These are phyloP conservation scores for Apostasia ramifera DNA, from an alignment of 106 monocot genomes.

Conservation along the genomic window DNA sequence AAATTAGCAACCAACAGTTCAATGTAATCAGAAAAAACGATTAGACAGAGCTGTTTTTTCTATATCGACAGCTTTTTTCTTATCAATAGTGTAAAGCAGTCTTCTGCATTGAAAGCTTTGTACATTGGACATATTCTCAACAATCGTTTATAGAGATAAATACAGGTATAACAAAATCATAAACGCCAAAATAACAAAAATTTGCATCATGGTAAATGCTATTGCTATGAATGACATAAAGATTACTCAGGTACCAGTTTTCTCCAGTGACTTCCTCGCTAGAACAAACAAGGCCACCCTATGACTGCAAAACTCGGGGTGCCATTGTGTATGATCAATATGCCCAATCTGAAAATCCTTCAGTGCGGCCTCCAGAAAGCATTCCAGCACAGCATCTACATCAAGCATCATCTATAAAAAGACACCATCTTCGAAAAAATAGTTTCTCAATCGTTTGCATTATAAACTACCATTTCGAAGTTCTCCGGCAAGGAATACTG, in stretches of 20 bases:
- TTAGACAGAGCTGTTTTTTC: too few species aligned
- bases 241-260: neutral
- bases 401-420: neutral
- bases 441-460: neutral
- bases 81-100: too few species aligned
- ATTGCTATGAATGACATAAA: too few species aligned
- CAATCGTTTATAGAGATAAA: too few species aligned
- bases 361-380: slow-evolving; percentile 78
- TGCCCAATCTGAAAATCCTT: slow-evolving; percentile 67
- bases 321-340: slow-evolving; percentile 85
- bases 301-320: slow-evolving; percentile 71
- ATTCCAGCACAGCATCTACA: slow-evolving; percentile 80
- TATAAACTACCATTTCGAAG: slow-evolving; percentile 59
- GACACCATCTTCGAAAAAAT: neutral
- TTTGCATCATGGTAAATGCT: too few species aligned
- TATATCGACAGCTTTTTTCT: too few species aligned
- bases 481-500: slow-evolving; percentile 79
- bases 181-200: too few species aligned
- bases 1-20: too few species aligned
- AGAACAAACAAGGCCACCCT: slow-evolving; percentile 71
- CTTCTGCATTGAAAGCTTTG: too few species aligned
- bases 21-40: too few species aligned
- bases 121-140: too few species aligned
- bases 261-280: slow-evolving; percentile 33
- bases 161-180: too few species aligned